A percentile compares a stretch with the other conserved stretches of the same genome.
Conservation (phyloP, 306 rosid species). For the Abrus precatorius region DNA sequence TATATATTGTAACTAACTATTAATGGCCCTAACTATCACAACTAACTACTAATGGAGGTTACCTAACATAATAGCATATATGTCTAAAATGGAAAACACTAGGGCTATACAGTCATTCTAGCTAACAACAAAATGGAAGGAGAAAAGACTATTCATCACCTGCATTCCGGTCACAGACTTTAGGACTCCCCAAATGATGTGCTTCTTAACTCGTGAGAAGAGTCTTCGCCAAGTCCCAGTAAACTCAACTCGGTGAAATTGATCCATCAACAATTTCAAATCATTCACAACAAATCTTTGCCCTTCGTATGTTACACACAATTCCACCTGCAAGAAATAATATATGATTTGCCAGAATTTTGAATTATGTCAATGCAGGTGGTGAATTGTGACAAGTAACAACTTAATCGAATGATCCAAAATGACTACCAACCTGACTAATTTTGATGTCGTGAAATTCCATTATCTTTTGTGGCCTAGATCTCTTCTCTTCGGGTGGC, state of each 20-base stretch:
- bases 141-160: slow-evolving; percentile 56
- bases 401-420: slow-evolving; percentile 34
- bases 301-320: slow-evolving; percentile 85
- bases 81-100: slow-evolving; percentile 22
- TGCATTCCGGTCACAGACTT: slow-evolving; percentile 99
- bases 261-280: slow-evolving; percentile 91
- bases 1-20: too few species aligned
- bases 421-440: slow-evolving; percentile 79
- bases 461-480: slow-evolving; percentile 84
- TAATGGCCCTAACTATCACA: too few species aligned
- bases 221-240: slow-evolving; percentile 93
- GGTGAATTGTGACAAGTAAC: slow-evolving; percentile 6
- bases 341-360: slow-evolving; percentile 28
- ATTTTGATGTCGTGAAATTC: slow-evolving; percentile 93
- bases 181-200: slow-evolving; percentile 97
- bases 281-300: slow-evolving; percentile 87
- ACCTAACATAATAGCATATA: neutral
- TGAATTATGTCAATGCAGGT: slow-evolving; percentile 8
- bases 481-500: slow-evolving; percentile 73
- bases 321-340: slow-evolving; percentile 76
- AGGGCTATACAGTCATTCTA: neutral
- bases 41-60: too few species aligned
- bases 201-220: slow-evolving; percentile 95
- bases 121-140: slow-evolving; percentile 19
- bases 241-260: slow-evolving; percentile 89